Base-by-base conservation (phyloP, 345 rosid genomes). In the Atalantia buxifolia region DNA sequence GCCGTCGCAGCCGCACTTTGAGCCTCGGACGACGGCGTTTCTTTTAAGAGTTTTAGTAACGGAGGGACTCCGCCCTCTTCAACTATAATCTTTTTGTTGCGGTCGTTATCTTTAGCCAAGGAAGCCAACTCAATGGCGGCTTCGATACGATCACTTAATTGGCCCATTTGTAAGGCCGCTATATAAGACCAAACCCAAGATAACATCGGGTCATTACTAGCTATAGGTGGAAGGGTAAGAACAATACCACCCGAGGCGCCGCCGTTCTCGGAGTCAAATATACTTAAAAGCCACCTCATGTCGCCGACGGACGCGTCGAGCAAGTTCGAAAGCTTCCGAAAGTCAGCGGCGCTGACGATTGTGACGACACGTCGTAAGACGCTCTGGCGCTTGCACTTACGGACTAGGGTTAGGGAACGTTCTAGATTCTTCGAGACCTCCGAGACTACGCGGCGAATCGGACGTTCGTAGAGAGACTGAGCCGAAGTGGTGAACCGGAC, bases 131-230 rank as follows among this genome's bases (percentile, higher is more conserved):
- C 87, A 75, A 84, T 88, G 22, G 97, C 96, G 0, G 99, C 99
- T 16, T 93, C 96, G 24, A 89, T 86, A 24, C 89, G 89, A n/a
- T 92, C 96, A 8, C 74, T 36, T 62, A 83, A 73, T 36, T 83
- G 85, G 0, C 93, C 92, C 91, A 87, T 84, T 65, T 86, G 90
- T 22, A 90, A 77, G 4, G 91, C 78, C 1, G 95, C 92, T 5
- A 91, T 86, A 64, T 84, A 87, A 7, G 95, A 92, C 99, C 99
- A 95, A 30, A 95, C 92, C 97, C 93, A 95, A 4, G 98, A 88
- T 16, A 95, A 84, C 62, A 95, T 92, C 69, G 99, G 99, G 76
- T 95, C 96, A 73, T 91, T 95, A 42, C 93, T 89, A 0, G 96
- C 97, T 33, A 93, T 91, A 1, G 99, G 99, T 1, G 99, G 99